Conservation (phyloP, 192 early-diverging fungal species). For the Coemansia sp. region DNA sequence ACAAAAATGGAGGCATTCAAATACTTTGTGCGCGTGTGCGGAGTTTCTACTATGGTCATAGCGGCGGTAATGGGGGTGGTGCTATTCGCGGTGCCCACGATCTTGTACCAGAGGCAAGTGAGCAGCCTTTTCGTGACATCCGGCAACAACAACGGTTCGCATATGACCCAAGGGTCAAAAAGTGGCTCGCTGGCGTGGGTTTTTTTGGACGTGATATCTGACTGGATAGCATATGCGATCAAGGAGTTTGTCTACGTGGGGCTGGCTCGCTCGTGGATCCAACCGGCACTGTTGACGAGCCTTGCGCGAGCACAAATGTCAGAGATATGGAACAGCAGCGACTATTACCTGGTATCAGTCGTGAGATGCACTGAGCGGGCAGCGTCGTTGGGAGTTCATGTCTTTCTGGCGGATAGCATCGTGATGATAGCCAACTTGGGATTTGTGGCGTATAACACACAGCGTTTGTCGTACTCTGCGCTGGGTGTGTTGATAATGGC, state of each 20-base stretch:
- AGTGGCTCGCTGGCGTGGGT: neutral
- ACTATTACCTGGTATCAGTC: slow-evolving; percentile 1
- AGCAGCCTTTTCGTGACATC: neutral
- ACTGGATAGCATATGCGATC: slow-evolving; percentile 14
- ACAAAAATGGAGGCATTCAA: neutral
- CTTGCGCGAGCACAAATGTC: slow-evolving; percentile 21
- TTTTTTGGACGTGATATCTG: neutral
- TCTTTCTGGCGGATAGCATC: slow-evolving; percentile 7
- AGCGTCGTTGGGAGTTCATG: slow-evolving; percentile 12
- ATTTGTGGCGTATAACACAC: slow-evolving; percentile 14
- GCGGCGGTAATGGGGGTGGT: slow-evolving; percentile 10
- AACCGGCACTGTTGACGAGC: slow-evolving; percentile 12
- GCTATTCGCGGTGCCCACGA: slow-evolving; percentile 13
- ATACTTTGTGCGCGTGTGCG: slow-evolving; percentile 15
- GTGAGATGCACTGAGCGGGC: slow-evolving; percentile 16
- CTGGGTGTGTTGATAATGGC: neutral
- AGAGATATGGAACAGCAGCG: slow-evolving; percentile 15
- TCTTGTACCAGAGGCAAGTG: slow-evolving; percentile 16
- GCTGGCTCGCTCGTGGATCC: slow-evolving; percentile 16
- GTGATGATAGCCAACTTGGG: neutral
- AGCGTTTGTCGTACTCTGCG: slow-evolving; percentile 11
- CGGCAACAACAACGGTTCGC: neutral
- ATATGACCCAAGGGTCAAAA: neutral
- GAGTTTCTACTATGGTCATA: slow-evolving; percentile 4
- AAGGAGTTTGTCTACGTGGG: slow-evolving; percentile 18